Percentiles rank a stretch among this genome's conserved stretches.
phyloP scores from a whole-genome alignment of 768 basidiomycete species.

The Pleurotus cornucopiae region DNA sequence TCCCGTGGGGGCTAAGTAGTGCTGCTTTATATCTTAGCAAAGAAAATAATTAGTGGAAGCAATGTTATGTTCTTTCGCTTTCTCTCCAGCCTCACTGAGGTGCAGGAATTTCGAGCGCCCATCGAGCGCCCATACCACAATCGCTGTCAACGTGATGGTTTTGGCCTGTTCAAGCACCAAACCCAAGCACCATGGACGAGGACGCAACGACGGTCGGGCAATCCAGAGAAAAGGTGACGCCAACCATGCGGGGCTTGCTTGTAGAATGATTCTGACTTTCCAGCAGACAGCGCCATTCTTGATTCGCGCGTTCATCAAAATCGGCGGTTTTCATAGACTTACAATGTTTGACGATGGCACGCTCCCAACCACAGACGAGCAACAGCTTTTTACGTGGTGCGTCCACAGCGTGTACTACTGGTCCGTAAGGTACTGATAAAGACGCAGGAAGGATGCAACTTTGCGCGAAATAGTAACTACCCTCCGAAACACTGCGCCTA shows the following conservation, averaged over 20 bases:
- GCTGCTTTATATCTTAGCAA: too few species aligned
- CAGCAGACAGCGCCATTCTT: constrained; percentile 75
- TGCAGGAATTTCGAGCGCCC: too few species aligned
- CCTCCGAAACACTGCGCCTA: constrained; percentile 67
- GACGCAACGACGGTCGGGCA: constrained; percentile 41
- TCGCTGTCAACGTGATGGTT: too few species aligned
- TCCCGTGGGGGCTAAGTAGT: too few species aligned
- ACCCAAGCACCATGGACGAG: constrained; percentile 22
- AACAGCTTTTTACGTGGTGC: constrained; percentile 79
- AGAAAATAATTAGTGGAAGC: too few species aligned
- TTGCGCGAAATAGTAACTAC: constrained; percentile 75
- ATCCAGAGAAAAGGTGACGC: constrained; percentile 51
- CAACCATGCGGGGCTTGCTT: constrained; percentile 5
- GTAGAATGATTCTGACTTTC: background rate
- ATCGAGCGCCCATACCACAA: too few species aligned
- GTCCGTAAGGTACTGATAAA: background rate
- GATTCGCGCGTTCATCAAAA: constrained; percentile 78
- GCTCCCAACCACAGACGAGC: constrained; percentile 75
- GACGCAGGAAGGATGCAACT: constrained; percentile 74
- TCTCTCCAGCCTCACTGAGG: too few species aligned
- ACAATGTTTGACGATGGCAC: constrained; percentile 74
- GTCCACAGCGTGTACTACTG: constrained; percentile 10
- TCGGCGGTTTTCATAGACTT: constrained; percentile 72
- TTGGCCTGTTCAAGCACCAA: background rate
- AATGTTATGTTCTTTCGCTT: too few species aligned